Evolutionary conservation across 441 rosid species (phyloP).

Genomic region (Euphorbia celastroides): DNA sequence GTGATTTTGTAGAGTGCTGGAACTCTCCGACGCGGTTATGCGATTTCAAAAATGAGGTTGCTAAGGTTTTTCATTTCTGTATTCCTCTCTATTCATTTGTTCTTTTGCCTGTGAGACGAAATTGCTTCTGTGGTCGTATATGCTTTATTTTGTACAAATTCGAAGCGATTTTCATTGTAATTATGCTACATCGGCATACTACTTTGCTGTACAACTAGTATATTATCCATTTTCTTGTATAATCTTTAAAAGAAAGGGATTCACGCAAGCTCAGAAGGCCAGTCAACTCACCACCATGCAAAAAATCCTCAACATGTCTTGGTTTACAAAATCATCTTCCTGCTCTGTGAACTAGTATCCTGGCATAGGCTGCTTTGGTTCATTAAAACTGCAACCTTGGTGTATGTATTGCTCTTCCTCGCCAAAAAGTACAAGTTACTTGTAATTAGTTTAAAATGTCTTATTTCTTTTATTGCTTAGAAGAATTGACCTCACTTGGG

Average conservation of each 20-base stretch:
- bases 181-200: too few species aligned
- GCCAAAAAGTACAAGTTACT: not conserved
- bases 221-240: not conserved
- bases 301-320: not conserved
- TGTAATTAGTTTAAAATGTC: not conserved
- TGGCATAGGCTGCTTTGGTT: not conserved
- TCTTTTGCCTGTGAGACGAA: not conserved
- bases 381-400: not conserved
- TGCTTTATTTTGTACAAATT: not conserved
- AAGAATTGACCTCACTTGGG: not conserved
- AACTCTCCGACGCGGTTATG: too few species aligned
- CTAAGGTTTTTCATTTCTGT: not conserved
- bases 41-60: not conserved
- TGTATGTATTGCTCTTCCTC: not conserved
- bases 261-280: not conserved
- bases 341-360: not conserved
- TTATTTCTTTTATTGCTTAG: not conserved
- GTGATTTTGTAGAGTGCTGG: too few species aligned
- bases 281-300: not conserved
- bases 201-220: not conserved
- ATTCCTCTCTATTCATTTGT: not conserved
- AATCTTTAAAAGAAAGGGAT: not conserved
- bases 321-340: not conserved
- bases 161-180: too few species aligned
- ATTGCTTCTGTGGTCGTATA: too few species aligned